Conservation (phyloP, 2,329 filamentous ascomycete genomes). For the Aspergillus oerlinghausenensis region DNA sequence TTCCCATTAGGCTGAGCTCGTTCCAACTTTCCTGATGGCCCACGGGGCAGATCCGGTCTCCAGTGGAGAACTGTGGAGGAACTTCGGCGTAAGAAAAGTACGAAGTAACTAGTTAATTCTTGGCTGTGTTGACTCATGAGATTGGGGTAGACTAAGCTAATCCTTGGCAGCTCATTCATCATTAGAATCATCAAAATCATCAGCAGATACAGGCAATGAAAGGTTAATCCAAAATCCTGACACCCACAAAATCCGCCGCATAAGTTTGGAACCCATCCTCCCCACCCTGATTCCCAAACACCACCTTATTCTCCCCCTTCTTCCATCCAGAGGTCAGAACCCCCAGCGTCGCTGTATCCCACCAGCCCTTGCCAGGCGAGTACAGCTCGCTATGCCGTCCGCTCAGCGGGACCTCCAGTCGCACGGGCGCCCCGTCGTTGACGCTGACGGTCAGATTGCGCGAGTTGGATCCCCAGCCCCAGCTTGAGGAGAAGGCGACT, state of each 20-base stretch:
- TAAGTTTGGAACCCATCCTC: slow-evolving; percentile 23
- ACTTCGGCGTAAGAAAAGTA: too few relatives aligned
- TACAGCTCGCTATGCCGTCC: slow-evolving; percentile 34
- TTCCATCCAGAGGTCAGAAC: slow-evolving; percentile 46
- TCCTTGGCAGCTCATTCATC: not conserved
- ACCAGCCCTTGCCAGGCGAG: slow-evolving; percentile 47
- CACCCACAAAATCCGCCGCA: slow-evolving; percentile 35
- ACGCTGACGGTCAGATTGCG: slow-evolving; percentile 48
- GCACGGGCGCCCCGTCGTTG: slow-evolving; percentile 41
- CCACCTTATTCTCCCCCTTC: slow-evolving; percentile 36
- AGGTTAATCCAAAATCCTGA: slow-evolving; percentile 23
- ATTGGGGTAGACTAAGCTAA: not conserved
- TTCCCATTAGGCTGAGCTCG: not conserved
- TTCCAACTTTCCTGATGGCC: not conserved
- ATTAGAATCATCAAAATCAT: too few relatives aligned
- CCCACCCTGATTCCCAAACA: slow-evolving; percentile 29
- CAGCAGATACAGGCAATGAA: too few relatives aligned
- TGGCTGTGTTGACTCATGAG: not conserved
- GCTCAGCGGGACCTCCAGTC: slow-evolving; percentile 48
- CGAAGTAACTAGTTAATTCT: too few relatives aligned
- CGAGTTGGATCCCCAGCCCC: slow-evolving; percentile 45
- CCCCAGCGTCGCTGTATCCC: slow-evolving; percentile 44
- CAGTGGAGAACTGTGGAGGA: not conserved
- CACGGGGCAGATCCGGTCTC: not conserved
- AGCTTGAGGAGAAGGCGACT: slow-evolving; percentile 40